Percentiles rank a stretch among this genome's conserved stretches.
Conservation (phyloP, 441 rosid species). For the Jatropha multifida region DNA sequence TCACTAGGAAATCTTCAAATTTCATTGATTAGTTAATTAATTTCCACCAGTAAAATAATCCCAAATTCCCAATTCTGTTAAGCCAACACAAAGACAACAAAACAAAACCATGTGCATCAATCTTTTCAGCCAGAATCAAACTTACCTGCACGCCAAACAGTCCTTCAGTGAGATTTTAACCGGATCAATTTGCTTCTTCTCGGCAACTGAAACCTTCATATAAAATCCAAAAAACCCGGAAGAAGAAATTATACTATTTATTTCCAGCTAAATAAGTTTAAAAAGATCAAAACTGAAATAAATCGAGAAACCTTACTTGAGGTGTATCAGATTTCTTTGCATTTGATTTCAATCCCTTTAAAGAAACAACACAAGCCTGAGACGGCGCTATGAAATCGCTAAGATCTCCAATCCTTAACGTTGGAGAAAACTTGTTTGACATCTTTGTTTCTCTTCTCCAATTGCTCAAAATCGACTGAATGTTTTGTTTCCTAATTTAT, state of each 20-base stretch:
- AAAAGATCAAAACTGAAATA: not conserved
- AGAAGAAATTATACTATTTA: not conserved
- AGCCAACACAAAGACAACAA: not conserved
- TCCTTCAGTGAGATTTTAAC: constrained; percentile 96
- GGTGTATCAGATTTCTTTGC: constrained; percentile 49
- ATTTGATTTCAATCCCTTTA: constrained; percentile 54
- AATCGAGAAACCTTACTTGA: constrained; percentile 35
- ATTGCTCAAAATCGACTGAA: not conserved
- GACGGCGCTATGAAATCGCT: constrained; percentile 94
- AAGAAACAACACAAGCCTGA: constrained; percentile 80
- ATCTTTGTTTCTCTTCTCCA: constrained; percentile 29
- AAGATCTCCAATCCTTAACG: constrained; percentile 88
- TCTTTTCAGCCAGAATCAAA: not conserved
- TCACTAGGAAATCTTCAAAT: not conserved
- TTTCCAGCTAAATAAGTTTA: not conserved
- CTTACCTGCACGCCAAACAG: constrained; percentile 94
- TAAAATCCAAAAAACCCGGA: not conserved
- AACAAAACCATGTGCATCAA: not conserved
- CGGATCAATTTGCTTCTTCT: constrained; percentile 49
- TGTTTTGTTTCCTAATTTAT: not conserved
- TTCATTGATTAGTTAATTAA: too few species aligned
- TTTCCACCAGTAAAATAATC: not conserved
- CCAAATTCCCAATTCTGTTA: not conserved
- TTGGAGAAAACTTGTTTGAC: constrained; percentile 90
- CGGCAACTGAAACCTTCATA: constrained; percentile 49